Conservation (phyloP, 2,329 filamentous ascomycete species). For the Fusarium penzigii region DNA sequence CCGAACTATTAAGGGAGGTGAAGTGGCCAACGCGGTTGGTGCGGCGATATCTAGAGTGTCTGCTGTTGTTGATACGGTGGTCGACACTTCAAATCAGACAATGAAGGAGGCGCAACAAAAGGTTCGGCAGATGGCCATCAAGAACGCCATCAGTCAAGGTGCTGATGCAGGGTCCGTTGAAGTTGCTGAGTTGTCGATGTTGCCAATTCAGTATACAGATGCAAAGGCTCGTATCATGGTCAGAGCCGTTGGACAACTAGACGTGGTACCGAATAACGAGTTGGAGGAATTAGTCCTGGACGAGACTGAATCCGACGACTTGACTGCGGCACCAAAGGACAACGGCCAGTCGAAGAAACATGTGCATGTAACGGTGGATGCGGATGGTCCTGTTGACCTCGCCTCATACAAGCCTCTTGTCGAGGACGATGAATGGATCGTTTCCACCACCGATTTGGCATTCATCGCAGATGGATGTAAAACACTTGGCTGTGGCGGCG, state of each 20-base stretch:
- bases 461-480: slow-evolving; percentile 57
- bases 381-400: slow-evolving; percentile 25
- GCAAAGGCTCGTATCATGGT: slow-evolving; percentile 55
- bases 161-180: slow-evolving; percentile 41
- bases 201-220: slow-evolving; percentile 48
- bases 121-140: slow-evolving; percentile 7
- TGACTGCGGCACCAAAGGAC: not conserved
- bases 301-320: no score
- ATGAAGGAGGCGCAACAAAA: slow-evolving; percentile 3
- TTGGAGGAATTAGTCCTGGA: no score
- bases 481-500: slow-evolving; percentile 57
- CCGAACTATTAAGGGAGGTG: slow-evolving; percentile 28
- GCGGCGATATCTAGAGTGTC: slow-evolving; percentile 48
- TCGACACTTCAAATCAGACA: slow-evolving; percentile 3
- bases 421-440: slow-evolving; percentile 48
- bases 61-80: slow-evolving; percentile 1
- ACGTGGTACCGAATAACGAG: not conserved
- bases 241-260: slow-evolving; percentile 54
- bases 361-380: not conserved
- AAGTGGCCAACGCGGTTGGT: slow-evolving; percentile 51
- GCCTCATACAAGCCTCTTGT: slow-evolving; percentile 48
- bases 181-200: slow-evolving; percentile 48
- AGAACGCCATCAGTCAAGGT: slow-evolving; percentile 27
- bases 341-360: not conserved
- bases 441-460: slow-evolving; percentile 53